phyloP scores from a whole-genome alignment of 2,329 filamentous ascomycete species.

The Diaporthe vexans region DNA sequence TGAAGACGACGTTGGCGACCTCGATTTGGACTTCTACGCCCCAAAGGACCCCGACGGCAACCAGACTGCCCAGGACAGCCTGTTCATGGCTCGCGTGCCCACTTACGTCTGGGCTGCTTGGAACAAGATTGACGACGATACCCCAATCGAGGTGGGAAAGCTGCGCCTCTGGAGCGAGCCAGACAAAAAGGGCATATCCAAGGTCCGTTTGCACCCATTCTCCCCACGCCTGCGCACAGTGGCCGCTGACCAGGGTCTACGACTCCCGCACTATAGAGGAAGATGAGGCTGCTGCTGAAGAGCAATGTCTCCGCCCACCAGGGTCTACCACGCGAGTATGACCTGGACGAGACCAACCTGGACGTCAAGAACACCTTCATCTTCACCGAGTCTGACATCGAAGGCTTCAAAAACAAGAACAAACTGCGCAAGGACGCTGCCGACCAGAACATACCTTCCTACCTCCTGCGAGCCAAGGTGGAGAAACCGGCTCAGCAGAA shows the following conservation, averaged over 20 bases:
- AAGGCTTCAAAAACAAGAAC: conserved; percentile 77
- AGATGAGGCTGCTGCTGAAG: conserved; percentile 77
- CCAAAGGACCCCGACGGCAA: conserved; percentile 48
- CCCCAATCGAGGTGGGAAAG: conserved; percentile 85
- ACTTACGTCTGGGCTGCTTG: conserved; percentile 86
- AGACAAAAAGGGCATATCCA: conserved; percentile 55
- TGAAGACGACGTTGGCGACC: conserved; percentile 72
- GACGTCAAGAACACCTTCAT: conserved; percentile 87
- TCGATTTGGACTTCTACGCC: conserved; percentile 72
- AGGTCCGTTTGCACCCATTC: conserved; percentile 5
- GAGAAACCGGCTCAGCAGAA: conserved; percentile 61
- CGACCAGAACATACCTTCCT: conserved; percentile 70
- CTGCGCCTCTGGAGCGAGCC: conserved; percentile 71
- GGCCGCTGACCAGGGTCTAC: not conserved
- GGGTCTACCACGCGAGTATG: conserved; percentile 88
- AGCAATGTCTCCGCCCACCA: conserved; percentile 76
- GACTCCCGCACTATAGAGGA: conserved; percentile 50
- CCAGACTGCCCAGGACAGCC: conserved; percentile 55
- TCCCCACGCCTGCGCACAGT: not conserved
- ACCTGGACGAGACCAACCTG: conserved; percentile 77
- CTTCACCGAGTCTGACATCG: conserved; percentile 94
- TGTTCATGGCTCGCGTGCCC: conserved; percentile 84
- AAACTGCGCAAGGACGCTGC: conserved; percentile 68
- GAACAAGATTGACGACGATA: conserved; percentile 81
- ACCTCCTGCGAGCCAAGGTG: conserved; percentile 62